Conservation (phyloP, 768 basidiomycete species). For the Chalciporus sphaerocephalus region DNA sequence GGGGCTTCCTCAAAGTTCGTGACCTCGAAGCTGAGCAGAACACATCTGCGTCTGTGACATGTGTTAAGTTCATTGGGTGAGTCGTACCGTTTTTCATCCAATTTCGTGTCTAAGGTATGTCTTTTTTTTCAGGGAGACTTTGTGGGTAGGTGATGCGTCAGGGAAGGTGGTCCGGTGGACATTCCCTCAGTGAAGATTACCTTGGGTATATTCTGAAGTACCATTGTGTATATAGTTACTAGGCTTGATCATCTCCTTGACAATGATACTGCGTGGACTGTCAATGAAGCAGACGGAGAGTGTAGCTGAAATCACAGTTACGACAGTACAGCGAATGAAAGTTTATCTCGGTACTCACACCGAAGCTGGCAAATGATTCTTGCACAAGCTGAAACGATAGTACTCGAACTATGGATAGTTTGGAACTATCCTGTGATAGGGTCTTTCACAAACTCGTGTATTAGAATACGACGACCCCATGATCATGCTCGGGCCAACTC, state of each 20-base stretch:
- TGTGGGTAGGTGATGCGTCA: conserved; percentile 25
- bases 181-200: conserved; percentile 17
- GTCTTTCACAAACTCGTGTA: no score
- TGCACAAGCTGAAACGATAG: no score
- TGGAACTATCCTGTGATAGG: no score
- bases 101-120: not conserved
- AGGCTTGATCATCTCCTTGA: not conserved
- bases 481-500: no score
- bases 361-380: no score
- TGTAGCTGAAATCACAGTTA: no score
- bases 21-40: conserved; percentile 54
- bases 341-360: no score
- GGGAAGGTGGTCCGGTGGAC: conserved; percentile 25
- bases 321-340: no score
- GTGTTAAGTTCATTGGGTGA: conserved; percentile 81
- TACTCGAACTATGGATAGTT: no score
- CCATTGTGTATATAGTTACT: not conserved
- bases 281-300: no score
- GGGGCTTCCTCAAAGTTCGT: conserved; percentile 70
- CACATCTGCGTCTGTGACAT: conserved; percentile 51
- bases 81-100: conserved; percentile 6
- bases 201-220: not conserved
- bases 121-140: conserved; percentile 13
- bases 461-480: no score
- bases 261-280: no score